phyloP scores from a whole-genome alignment of 202 grass and related monocot species.

The Setaria viridis region DNA sequence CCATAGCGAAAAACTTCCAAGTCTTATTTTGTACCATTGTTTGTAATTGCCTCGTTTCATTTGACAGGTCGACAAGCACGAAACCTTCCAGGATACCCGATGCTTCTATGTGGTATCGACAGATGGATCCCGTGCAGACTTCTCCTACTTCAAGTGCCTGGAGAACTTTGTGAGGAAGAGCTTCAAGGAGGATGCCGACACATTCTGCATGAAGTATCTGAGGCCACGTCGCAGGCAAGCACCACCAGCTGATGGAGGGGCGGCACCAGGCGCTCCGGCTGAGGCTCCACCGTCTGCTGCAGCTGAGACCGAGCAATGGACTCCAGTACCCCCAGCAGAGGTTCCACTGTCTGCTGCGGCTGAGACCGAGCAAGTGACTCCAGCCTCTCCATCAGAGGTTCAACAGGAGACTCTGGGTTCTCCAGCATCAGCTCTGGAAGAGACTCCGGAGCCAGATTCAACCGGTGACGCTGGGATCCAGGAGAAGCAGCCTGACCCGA shows the following conservation, averaged over 20 bases:
- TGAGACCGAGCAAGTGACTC: slow-evolving; percentile 26
- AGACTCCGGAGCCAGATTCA: background rate
- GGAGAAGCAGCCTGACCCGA: background rate
- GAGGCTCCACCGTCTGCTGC: slow-evolving; percentile 31
- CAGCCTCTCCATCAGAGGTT: background rate
- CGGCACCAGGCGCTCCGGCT: slow-evolving; percentile 16
- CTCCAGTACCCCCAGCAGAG: background rate
- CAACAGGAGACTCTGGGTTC: background rate
- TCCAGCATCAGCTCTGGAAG: background rate
- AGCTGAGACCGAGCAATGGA: slow-evolving; percentile 7
- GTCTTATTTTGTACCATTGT: background rate
- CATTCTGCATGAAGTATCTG: slow-evolving; percentile 73
- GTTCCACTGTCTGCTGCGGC: slow-evolving; percentile 2
- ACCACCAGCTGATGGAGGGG: slow-evolving; percentile 38
- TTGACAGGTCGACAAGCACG: slow-evolving; percentile 75
- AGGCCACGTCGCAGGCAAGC: slow-evolving; percentile 39
- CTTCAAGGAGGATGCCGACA: slow-evolving; percentile 62
- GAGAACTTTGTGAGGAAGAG: slow-evolving; percentile 74
- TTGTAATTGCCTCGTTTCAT: slow-evolving; percentile 22
- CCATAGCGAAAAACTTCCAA: background rate
- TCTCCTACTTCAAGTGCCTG: slow-evolving; percentile 94
- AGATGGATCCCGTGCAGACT: slow-evolving; percentile 71
- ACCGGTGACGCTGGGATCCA: background rate
- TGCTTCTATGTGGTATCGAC: slow-evolving; percentile 78
- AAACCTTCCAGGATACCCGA: slow-evolving; percentile 57